Evolutionary conservation across 2,329 filamentous ascomycete genomes (phyloP).

Genomic region (Aspergillus persii): DNA sequence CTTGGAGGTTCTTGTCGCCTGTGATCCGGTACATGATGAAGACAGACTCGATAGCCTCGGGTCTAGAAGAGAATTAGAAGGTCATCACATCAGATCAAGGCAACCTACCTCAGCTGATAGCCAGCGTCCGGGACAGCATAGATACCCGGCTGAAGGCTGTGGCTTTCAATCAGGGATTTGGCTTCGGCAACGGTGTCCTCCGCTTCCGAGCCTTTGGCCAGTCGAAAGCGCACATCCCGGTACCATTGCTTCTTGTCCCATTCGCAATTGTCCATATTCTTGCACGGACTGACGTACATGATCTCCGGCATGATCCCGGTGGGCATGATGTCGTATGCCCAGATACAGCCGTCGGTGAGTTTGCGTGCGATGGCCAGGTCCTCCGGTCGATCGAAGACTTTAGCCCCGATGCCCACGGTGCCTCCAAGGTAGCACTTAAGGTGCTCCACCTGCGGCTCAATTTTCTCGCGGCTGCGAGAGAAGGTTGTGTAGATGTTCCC

Average conservation of each 20-base stretch:
- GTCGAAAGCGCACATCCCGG: slow-evolving; percentile 23
- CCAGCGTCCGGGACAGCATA: slow-evolving; percentile 24
- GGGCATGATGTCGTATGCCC: slow-evolving; percentile 58
- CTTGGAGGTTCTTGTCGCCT: slow-evolving; percentile 49
- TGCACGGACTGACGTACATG: slow-evolving; percentile 53
- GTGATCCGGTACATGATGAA: slow-evolving; percentile 62
- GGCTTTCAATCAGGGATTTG: slow-evolving; percentile 17
- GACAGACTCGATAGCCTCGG: slow-evolving; percentile 61
- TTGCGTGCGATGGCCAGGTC: slow-evolving; percentile 57
- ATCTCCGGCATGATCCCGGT: slow-evolving; percentile 62
- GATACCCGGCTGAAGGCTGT: slow-evolving; percentile 28
- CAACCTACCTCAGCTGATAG: slow-evolving; percentile 32
- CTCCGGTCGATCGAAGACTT: slow-evolving; percentile 53
- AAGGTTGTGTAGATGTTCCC: slow-evolving; percentile 27
- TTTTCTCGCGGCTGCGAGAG: slow-evolving; percentile 13
- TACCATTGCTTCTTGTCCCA: slow-evolving; percentile 53
- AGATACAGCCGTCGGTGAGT: slow-evolving; percentile 60
- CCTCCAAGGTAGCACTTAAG: slow-evolving; percentile 61
- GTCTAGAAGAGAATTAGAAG: slow-evolving; percentile 22
- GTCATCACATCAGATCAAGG: neutral
- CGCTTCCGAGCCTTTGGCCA: slow-evolving; percentile 15
- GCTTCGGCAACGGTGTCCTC: slow-evolving; percentile 19
- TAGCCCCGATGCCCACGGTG: slow-evolving; percentile 60
- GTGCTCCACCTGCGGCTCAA: slow-evolving; percentile 52
- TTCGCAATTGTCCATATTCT: slow-evolving; percentile 41